Evolutionary conservation across 192 early-diverging fungal genomes (phyloP), one percentile per base, ranked within the genome.

Genomic region (Entomortierella lignicola): DNA sequence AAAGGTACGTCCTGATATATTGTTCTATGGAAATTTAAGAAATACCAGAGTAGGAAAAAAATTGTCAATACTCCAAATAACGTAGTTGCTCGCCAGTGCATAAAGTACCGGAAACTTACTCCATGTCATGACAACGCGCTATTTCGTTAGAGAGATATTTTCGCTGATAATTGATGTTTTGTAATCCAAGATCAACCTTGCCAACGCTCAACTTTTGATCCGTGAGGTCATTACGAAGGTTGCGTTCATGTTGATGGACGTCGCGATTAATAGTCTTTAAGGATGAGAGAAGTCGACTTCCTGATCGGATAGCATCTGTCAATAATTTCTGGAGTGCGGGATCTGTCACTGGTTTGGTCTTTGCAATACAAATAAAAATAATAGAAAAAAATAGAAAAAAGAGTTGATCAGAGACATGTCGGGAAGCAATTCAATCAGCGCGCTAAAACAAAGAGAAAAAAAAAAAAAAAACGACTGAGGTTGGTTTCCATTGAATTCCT

Each of bases 81-180:
- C n/a, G n/a, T n/a, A n/a, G n/a, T n/a, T n/a, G n/a, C n/a, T n/a
- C n/a, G n/a, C n/a, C n/a, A n/a, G n/a, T n/a, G n/a, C n/a, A n/a
- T n/a, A n/a, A n/a, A n/a, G n/a, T n/a, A n/a, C n/a, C n/a, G n/a
- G n/a, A n/a, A 10, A 21, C 74, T 32, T 79, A 79, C 74, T 79
- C 66, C 74, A 79, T 79, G 37, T 63, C 74, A 5, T 56, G 66
- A 64, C 74, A 79, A 25, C 74, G 74, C 5, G 74, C 66, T 41
- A 79, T 79, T 60, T 79, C 74, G 21, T 63, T 63, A 48, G 55
- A 7, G 21, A 79, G 74, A 34, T 79, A 79, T 79, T 79, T 79
- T n/a, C 74, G 60, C 29, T 79, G 74, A 30, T 79, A 79, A 18
- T 69, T 64, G 25, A 79, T 79, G 26, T 79, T 79, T 20, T 79